These are phyloP conservation scores for Cercospora sp. DNA, from an alignment of 2,329 filamentous ascomycete species.

Conservation along the genomic window DNA sequence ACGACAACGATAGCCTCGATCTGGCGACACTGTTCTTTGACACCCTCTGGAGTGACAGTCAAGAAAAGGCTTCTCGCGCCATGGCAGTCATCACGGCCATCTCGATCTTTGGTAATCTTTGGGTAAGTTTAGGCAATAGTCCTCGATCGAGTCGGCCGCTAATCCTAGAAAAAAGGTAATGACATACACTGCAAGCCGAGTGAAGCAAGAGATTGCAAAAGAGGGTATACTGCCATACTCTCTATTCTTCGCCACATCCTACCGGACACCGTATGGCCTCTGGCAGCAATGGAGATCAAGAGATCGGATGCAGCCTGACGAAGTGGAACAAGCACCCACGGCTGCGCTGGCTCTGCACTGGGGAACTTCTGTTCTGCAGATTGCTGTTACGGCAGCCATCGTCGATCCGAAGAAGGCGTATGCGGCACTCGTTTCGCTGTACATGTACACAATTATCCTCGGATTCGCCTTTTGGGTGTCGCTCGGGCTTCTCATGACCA, in stretches of 20 bases:
- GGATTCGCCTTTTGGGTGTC: slow-evolving; percentile 31
- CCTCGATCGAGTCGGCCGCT: no score
- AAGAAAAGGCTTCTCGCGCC: slow-evolving; percentile 36
- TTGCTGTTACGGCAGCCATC: slow-evolving; percentile 37
- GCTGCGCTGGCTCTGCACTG: slow-evolving; percentile 44
- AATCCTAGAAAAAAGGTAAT: slow-evolving; percentile 33
- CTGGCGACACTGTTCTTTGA: slow-evolving; percentile 38
- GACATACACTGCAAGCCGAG: slow-evolving; percentile 56
- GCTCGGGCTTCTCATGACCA: slow-evolving; percentile 39
- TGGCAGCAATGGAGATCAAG: slow-evolving; percentile 24
- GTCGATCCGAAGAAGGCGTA: slow-evolving; percentile 33
- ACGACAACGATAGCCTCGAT: slow-evolving; percentile 16
- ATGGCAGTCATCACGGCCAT: slow-evolving; percentile 55
- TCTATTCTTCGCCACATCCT: slow-evolving; percentile 47
- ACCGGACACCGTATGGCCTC: slow-evolving; percentile 34
- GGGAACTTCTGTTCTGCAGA: slow-evolving; percentile 40
- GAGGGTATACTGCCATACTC: slow-evolving; percentile 56
- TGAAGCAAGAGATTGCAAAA: slow-evolving; percentile 64
- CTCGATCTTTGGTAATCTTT: slow-evolving; percentile 57
- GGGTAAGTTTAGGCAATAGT: slow-evolving; percentile 39
- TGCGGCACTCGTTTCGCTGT: slow-evolving; percentile 40
- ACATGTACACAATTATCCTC: slow-evolving; percentile 46
- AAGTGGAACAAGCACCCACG: slow-evolving; percentile 41
- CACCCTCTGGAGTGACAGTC: slow-evolving; percentile 20
- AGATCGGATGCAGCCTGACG: slow-evolving; percentile 19